These are phyloP conservation scores for Oidiodendron maius DNA, from an alignment of 495 filamentous ascomycete species.

Conservation along the genomic window DNA sequence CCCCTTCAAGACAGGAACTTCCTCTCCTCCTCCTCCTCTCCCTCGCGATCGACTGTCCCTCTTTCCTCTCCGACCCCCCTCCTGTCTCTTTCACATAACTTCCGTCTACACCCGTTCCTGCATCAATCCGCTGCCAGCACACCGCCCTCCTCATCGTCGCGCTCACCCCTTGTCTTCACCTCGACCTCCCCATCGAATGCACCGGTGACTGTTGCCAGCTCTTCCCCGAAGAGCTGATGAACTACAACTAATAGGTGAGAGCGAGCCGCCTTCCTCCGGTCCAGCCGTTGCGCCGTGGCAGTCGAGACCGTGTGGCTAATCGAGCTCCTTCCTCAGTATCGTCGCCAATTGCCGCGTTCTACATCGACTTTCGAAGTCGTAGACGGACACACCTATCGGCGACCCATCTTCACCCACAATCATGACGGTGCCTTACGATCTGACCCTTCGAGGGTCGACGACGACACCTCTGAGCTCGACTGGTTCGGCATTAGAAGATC, in stretches of 20 bases:
- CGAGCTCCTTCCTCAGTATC: not conserved
- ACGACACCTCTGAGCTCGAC: slow-evolving; percentile 38
- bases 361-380: too few relatives aligned
- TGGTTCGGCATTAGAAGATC: slow-evolving; percentile 62
- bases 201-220: slow-evolving; percentile 18
- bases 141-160: slow-evolving; percentile 9
- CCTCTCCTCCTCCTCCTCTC: not conserved
- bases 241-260: slow-evolving; percentile 12
- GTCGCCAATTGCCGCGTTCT: too few relatives aligned
- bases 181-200: slow-evolving; percentile 21
- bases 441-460: slow-evolving; percentile 49
- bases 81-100: not conserved
- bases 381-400: not conserved
- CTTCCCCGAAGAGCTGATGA: slow-evolving; percentile 19
- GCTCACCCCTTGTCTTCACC: not conserved
- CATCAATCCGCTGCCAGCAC: not conserved
- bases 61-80: slow-evolving; percentile 1
- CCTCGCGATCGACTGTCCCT: slow-evolving; percentile 7
- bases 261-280: not conserved
- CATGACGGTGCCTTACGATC: slow-evolving; percentile 67
- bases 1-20: not conserved
- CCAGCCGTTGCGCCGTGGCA: slow-evolving; percentile 1
- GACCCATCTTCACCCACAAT: slow-evolving; percentile 22
- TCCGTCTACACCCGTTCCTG: not conserved
- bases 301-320: slow-evolving; percentile 7